Conservation (phyloP, 2,329 filamentous ascomycete species). For the Neopestalotiopsis sp. region DNA sequence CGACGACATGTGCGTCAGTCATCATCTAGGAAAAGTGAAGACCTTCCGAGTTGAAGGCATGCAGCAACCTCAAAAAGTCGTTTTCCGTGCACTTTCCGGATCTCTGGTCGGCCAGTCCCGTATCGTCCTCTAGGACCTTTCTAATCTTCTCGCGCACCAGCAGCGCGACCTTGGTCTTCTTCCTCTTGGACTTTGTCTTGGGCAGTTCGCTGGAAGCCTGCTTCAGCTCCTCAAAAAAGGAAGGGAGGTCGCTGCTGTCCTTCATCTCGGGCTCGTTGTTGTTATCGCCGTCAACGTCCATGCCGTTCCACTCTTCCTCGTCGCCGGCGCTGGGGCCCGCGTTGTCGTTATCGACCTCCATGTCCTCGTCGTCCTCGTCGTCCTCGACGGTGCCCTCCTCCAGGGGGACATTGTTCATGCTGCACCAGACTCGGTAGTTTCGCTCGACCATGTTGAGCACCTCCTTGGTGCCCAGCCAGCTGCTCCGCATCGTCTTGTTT, state of each 20-base stretch:
- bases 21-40: conserved; percentile 80
- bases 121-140: conserved; percentile 82
- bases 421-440: conserved; percentile 91
- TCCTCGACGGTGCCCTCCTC: conserved; percentile 68
- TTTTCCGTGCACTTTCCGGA: conserved; percentile 90
- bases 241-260: conserved; percentile 72
- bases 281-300: conserved; percentile 55
- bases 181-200: conserved; percentile 73
- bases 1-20: neutral
- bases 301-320: conserved; percentile 53
- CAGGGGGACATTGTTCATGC: conserved; percentile 79
- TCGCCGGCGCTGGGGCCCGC: conserved; percentile 44
- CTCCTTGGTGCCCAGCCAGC: conserved; percentile 80
- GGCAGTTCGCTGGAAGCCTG: conserved; percentile 42
- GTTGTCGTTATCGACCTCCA: conserved; percentile 46
- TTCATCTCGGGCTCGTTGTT: conserved; percentile 48
- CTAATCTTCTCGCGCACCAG: conserved; percentile 87
- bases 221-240: conserved; percentile 78
- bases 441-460: conserved; percentile 82
- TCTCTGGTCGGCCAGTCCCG: conserved; percentile 79
- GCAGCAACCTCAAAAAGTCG: conserved; percentile 83
- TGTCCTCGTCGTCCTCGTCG: conserved; percentile 42
- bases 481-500: conserved; percentile 86
- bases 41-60: conserved; percentile 86
- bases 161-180: conserved; percentile 79